phyloP scores from a whole-genome alignment of 495 filamentous ascomycete genomes.

The Penicillium turbatum region DNA sequence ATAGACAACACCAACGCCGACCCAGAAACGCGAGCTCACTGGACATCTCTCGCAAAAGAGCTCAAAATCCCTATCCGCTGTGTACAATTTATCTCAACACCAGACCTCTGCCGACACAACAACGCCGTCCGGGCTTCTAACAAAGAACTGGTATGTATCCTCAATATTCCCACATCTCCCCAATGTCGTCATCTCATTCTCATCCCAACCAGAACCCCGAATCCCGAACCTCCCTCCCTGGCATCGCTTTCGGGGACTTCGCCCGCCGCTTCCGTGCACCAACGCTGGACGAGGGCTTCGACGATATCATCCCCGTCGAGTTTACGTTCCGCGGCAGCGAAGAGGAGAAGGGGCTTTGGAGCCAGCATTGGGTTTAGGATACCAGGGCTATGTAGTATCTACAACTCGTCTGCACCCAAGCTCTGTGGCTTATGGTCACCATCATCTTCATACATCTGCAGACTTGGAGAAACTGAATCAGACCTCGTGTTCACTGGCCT shows the following conservation, averaged over 20 bases:
- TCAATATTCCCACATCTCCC: background rate
- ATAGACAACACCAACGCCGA: constrained; percentile 93
- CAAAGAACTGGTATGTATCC: constrained; percentile 29
- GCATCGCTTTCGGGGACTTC: constrained; percentile 75
- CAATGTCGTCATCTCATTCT: background rate
- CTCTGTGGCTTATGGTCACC: background rate
- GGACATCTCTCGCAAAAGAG: constrained; percentile 69
- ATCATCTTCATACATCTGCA: background rate
- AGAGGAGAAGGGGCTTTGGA: constrained; percentile 57
- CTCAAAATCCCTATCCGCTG: constrained; percentile 75
- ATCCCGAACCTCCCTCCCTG: constrained; percentile 65
- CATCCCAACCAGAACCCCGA: constrained; percentile 70
- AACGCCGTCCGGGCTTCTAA: constrained; percentile 78
- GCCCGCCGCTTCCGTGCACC: constrained; percentile 66
- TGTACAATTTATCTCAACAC: constrained; percentile 71
- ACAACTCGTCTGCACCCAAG: background rate
- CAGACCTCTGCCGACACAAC: constrained; percentile 81
- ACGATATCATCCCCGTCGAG: constrained; percentile 65
- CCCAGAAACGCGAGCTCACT: constrained; percentile 64
- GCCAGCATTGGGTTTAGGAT: constrained; percentile 63
- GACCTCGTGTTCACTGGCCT: background rate
- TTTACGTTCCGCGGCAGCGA: constrained; percentile 63
- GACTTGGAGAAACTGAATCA: background rate
- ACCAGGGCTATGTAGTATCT: background rate
- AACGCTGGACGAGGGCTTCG: constrained; percentile 72